phyloP scores from a whole-genome alignment of 805 yeast genomes.

The Brettanomyces nanus region DNA sequence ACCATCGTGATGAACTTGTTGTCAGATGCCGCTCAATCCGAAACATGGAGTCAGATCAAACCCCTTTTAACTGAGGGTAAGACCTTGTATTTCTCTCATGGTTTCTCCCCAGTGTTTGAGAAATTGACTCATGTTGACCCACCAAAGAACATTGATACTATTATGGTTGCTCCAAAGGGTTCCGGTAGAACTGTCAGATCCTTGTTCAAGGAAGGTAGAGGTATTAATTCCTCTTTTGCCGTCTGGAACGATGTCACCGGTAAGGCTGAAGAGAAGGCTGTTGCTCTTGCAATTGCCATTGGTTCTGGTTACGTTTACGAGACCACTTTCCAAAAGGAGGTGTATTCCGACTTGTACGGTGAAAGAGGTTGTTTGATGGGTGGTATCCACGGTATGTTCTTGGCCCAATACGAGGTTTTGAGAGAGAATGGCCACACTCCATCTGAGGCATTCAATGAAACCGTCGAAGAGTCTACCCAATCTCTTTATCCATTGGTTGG shows the following conservation, averaged over 20 bases:
- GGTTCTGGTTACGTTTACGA: slow-evolving; percentile 99
- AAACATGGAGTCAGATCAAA: slow-evolving; percentile 84
- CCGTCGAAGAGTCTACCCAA: slow-evolving; percentile 99
- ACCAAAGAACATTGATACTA: slow-evolving; percentile 91
- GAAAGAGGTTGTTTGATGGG: slow-evolving; percentile 99
- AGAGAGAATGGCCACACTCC: slow-evolving; percentile 99
- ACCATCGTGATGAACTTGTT: slow-evolving; percentile 94
- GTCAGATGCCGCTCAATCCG: slow-evolving; percentile 99
- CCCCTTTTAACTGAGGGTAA: slow-evolving; percentile 94
- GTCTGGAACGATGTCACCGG: slow-evolving; percentile 99
- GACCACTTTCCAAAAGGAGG: slow-evolving; percentile 99
- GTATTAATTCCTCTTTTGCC: slow-evolving; percentile 99
- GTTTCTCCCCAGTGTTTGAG: slow-evolving; percentile 99
- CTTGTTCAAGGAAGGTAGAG: slow-evolving; percentile 99
- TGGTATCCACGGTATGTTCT: slow-evolving; percentile 99
- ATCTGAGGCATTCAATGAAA: slow-evolving; percentile 99
- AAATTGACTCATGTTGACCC: slow-evolving; percentile 94
- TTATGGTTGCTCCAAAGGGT: slow-evolving; percentile 99
- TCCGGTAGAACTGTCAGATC: slow-evolving; percentile 99
- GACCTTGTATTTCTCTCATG: slow-evolving; percentile 98
- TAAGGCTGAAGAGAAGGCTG: slow-evolving; percentile 98
- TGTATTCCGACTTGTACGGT: slow-evolving; percentile 98
- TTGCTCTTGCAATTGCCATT: slow-evolving; percentile 97
- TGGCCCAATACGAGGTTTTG: slow-evolving; percentile 98
- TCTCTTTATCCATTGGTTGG: slow-evolving; percentile 98